Base-by-base conservation (phyloP, 1,284 basidiomycete species). In the Rhodotorula sp. region DNA sequence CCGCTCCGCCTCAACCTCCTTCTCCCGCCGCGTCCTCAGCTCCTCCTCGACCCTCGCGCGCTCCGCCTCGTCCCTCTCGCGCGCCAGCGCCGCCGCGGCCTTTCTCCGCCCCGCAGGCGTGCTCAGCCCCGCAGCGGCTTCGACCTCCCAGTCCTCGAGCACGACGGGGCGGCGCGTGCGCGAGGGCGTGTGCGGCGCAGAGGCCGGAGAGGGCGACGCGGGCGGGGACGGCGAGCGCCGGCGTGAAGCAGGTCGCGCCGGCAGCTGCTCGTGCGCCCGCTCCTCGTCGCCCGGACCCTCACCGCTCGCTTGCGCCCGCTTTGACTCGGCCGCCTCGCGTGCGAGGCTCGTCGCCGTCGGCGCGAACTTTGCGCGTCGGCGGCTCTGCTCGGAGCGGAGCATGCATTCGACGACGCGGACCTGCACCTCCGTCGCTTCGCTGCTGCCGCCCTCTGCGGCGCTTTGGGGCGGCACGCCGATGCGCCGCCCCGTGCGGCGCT, bases 121-220 rank as follows among this genome's bases (percentile, higher is more conserved):
- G 16, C 55, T 17, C 23, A 73, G 25, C 14, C 71, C 71, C 23
- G 64, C 57, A 1, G 67, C 71, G 9, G 71, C 71, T 13, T 73
- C 71, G 49, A 70, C 23, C 25, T 73, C 71, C 71, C 71, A 73
- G 4, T 42, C 57, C 34, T 73, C 71, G 21, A 70, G 54, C 5
- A 67, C 50, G 41, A 73, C 71, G 16, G 59, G 61, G 7, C 53
- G 27, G 21, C 64, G 52, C 34, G 34, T 5, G 13, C 62, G 62
- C 25, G 50, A 10, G 3, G 66, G 55, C 7, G 64, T 64, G 19
- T 34, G 23, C 7, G 52, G 45, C n/a, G 63, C 4, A 4, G 34
- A 16, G 4, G 45, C 8, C 4, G 55, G 10, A 19, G 65, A n/a
- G 7, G 58, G 7, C 7, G 57, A 21, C 10, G 44, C 23, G 5